Evolutionary conservation across 1,284 basidiomycete species (phyloP).

Genomic region (Moniliophthora roreri): DNA sequence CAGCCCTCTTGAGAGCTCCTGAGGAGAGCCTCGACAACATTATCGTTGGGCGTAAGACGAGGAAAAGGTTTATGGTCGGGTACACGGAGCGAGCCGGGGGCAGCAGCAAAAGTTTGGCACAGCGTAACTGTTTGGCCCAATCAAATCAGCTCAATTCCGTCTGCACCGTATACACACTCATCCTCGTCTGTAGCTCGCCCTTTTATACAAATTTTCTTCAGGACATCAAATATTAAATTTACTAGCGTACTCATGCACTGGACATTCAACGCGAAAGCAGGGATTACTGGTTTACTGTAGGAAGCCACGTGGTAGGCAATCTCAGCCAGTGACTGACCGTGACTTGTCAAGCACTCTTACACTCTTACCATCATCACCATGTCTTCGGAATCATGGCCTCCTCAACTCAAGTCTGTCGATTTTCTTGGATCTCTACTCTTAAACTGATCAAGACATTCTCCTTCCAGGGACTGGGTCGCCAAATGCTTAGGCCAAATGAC

Average conservation of each 20-base stretch:
- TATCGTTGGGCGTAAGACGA: slow-evolving; percentile 50
- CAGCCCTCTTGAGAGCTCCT: slow-evolving; percentile 59
- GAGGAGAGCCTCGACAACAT: slow-evolving; percentile 77
- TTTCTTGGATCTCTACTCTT: slow-evolving; percentile 7
- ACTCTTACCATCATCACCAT: slow-evolving; percentile 27
- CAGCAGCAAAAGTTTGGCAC: no score
- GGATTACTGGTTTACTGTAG: no score
- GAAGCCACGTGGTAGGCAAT: no score
- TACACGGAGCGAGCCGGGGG: slow-evolving; percentile 9
- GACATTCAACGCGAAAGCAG: no score
- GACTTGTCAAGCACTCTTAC: neutral
- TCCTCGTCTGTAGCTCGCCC: no score
- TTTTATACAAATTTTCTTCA: no score
- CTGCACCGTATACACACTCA: no score
- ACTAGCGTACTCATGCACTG: no score
- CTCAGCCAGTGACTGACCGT: no score
- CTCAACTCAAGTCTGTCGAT: slow-evolving; percentile 51
- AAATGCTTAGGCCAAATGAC: slow-evolving; percentile 82
- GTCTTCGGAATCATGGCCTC: slow-evolving; percentile 67
- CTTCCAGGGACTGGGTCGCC: slow-evolving; percentile 78
- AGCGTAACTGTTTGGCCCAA: no score
- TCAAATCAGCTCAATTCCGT: no score
- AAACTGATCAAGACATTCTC: slow-evolving; percentile 9
- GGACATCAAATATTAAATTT: no score
- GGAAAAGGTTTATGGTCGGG: slow-evolving; percentile 19